Evolutionary conservation across 2,329 filamentous ascomycete genomes (phyloP).

Genomic region (Cladophialophora exuberans): DNA sequence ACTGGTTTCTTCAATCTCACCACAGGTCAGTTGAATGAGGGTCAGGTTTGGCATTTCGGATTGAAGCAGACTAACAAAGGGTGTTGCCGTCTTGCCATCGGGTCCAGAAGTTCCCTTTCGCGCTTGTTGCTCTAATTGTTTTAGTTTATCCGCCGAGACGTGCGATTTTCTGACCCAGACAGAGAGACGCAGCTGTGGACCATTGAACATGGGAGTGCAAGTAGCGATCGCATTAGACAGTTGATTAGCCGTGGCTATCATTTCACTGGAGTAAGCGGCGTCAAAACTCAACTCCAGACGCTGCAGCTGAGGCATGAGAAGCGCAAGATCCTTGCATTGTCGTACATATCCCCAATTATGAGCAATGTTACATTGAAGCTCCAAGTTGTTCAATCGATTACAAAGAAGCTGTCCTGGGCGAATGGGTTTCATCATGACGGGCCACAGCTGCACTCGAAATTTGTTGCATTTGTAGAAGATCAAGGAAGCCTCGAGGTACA

Average conservation of each 20-base stretch:
- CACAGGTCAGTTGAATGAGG: conserved; percentile 6
- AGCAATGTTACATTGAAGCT: conserved; percentile 4
- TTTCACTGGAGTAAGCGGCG: not conserved
- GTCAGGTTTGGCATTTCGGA: not conserved
- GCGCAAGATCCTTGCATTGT: not conserved
- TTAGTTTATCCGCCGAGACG: not conserved
- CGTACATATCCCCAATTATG: conserved; percentile 3
- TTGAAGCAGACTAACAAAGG: not conserved
- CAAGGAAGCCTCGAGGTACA: conserved; percentile 2
- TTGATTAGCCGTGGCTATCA: conserved; percentile 8
- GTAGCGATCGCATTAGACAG: conserved; percentile 3
- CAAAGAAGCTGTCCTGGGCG: not conserved
- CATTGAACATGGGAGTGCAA: conserved; percentile 1
- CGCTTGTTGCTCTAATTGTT: too few relatives aligned
- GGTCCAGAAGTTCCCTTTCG: too few relatives aligned
- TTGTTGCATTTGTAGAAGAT: conserved; percentile 12
- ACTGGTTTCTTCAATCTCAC: not conserved
- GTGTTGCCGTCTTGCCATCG: not conserved
- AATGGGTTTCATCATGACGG: not conserved
- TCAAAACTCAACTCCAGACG: conserved; percentile 2
- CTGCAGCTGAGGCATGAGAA: not conserved
- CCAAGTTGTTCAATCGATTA: not conserved
- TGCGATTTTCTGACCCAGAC: not conserved
- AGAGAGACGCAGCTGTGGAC: conserved; percentile 3
- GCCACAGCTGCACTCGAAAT: conserved; percentile 4